Percentiles rank a stretch among this genome's conserved stretches.
Conservation (phyloP, 2,329 filamentous ascomycete genomes). For the Cordyceps cateniannulata region DNA sequence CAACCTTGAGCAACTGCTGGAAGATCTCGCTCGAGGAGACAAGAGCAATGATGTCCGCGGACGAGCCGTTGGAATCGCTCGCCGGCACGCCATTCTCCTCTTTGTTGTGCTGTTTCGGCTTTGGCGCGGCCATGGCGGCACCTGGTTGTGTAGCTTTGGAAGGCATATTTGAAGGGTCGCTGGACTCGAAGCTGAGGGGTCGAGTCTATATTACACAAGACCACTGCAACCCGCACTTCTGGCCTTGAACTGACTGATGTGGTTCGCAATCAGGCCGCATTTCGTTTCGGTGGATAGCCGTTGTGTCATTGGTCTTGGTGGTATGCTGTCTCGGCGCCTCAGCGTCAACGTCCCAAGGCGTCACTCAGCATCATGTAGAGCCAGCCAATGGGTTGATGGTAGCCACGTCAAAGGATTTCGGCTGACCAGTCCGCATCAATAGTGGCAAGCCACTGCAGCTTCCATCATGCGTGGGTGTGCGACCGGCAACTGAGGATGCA, state of each 20-base stretch:
- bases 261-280: not conserved
- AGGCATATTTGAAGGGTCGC: too few relatives aligned
- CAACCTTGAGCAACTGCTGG: not conserved
- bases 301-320: not conserved
- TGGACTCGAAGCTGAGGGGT: not conserved
- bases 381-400: not conserved
- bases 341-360: not conserved
- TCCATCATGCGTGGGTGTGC: not conserved
- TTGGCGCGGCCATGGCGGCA: not conserved
- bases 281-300: not conserved
- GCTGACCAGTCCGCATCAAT: not conserved
- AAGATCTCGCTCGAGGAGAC: not conserved
- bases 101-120: not conserved
- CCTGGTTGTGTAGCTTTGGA: not conserved
- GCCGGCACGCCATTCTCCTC: not conserved
- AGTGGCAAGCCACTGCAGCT: not conserved
- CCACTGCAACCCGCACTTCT: not conserved
- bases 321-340: not conserved
- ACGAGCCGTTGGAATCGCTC: not conserved
- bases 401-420: not conserved
- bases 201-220: not conserved
- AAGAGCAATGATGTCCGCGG: not conserved
- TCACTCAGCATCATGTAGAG: not conserved
- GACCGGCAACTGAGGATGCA: not conserved
- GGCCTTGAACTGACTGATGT: not conserved